Conservation (phyloP, 345 rosid species). For the Noccaea caerulescens region DNA sequence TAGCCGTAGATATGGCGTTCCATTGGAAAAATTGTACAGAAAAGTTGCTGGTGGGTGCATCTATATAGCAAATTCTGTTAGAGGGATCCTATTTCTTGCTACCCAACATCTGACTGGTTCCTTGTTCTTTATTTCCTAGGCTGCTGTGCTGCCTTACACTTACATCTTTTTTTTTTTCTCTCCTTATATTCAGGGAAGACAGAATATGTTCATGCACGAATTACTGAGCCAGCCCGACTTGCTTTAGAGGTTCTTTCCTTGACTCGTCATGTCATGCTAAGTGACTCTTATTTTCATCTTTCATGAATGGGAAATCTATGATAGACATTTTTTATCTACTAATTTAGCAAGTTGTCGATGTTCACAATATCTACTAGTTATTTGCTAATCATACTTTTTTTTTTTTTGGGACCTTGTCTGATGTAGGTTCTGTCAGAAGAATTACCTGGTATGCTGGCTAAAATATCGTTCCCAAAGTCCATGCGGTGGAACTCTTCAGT, state of each 20-base stretch:
- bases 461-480: constrained; percentile 86
- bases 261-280: constrained; percentile 37
- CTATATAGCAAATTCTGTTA: constrained; percentile 19
- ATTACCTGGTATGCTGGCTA: constrained; percentile 68
- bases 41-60: constrained; percentile 75
- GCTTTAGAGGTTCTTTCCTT: constrained; percentile 69
- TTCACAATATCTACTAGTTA: constrained; percentile 4
- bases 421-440: constrained; percentile 83
- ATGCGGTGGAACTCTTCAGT: constrained; percentile 98
- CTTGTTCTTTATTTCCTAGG: constrained; percentile 23
- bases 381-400: constrained; percentile 9
- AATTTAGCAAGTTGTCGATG: not conserved
- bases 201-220: constrained; percentile 72
- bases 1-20: constrained; percentile 75
- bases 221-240: constrained; percentile 72
- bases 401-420: constrained; percentile 16
- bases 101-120: constrained; percentile 14
- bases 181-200: constrained; percentile 68
- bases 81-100: constrained; percentile 14
- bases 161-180: not conserved
- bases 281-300: constrained; percentile 15
- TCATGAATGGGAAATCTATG: constrained; percentile 11
- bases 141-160: constrained; percentile 6
- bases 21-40: constrained; percentile 61
- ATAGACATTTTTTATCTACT: constrained; percentile 12